Evolutionary conservation across 495 filamentous ascomycete genomes (phyloP).

Genomic region (Bombardia bombarda): DNA sequence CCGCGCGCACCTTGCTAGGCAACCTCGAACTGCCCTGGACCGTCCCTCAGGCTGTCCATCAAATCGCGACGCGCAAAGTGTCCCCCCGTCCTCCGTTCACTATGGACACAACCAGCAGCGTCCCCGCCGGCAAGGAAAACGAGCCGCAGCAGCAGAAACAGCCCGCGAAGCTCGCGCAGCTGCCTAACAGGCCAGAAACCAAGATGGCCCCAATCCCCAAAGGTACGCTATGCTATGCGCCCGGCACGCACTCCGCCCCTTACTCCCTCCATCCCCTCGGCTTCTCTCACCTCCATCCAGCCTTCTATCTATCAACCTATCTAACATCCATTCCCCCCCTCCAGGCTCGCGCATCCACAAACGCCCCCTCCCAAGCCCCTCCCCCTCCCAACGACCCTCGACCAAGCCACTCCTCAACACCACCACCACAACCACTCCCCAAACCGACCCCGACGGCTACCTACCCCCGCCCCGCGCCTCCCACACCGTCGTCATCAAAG

Average conservation of each 20-base stretch:
- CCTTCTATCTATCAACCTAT: not conserved
- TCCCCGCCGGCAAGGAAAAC: too few relatives aligned
- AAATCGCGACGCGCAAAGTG: not conserved
- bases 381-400: constrained; percentile 3
- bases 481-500: constrained; percentile 54
- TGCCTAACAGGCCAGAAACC: constrained; percentile 18
- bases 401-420: not conserved
- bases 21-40: too few relatives aligned
- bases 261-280: not conserved
- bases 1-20: too few relatives aligned
- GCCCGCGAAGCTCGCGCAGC: not conserved
- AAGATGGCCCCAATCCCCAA: constrained; percentile 43
- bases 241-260: not conserved
- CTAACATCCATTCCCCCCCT: not conserved
- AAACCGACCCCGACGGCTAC: constrained; percentile 63
- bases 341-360: constrained; percentile 22
- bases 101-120: not conserved
- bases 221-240: constrained; percentile 20
- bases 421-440: constrained; percentile 37
- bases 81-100: not conserved
- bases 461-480: constrained; percentile 46
- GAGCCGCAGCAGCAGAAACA: too few relatives aligned
- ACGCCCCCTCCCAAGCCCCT: constrained; percentile 11
- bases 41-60: not conserved
- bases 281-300: too few relatives aligned